A percentile compares a stretch with the other conserved stretches of the same genome.
Conservation (phyloP, 2,329 filamentous ascomycete species). For the Thermothelomyces thermophilus region DNA sequence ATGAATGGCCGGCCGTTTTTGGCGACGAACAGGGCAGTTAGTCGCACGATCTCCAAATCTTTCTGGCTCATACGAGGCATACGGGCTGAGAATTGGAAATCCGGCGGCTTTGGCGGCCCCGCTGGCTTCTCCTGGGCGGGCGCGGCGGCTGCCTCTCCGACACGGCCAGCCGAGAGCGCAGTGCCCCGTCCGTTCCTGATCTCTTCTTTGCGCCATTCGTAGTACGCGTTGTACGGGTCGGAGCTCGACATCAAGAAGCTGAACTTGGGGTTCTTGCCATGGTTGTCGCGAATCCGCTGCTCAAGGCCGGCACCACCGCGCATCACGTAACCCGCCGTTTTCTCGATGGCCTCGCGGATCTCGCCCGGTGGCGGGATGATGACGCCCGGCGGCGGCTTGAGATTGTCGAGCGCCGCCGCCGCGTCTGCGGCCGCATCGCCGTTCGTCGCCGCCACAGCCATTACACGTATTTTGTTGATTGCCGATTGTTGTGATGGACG, state of each 20-base stretch:
- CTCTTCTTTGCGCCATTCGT: conserved; percentile 83
- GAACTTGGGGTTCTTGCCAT: conserved; percentile 80
- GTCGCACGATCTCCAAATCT: conserved; percentile 66
- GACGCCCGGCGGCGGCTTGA: conserved; percentile 74
- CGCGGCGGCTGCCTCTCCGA: conserved; percentile 51
- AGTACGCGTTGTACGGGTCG: conserved; percentile 84
- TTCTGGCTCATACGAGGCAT: conserved; percentile 97
- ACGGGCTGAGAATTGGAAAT: conserved; percentile 88
- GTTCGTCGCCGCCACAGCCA: conserved; percentile 38
- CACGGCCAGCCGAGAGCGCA: conserved; percentile 66
- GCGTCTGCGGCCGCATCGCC: conserved; percentile 45
- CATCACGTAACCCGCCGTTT: conserved; percentile 87
- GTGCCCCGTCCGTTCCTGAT: conserved; percentile 79
- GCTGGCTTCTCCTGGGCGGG: conserved; percentile 59
- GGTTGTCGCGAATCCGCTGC: conserved; percentile 78
- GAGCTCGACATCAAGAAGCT: conserved; percentile 74
- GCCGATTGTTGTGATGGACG: not conserved
- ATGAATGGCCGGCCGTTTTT: conserved; percentile 90
- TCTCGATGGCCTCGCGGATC: conserved; percentile 80
- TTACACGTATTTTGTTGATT: conserved; percentile 8
- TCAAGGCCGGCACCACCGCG: conserved; percentile 64
- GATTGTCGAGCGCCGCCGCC: conserved; percentile 51
- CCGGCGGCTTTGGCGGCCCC: conserved; percentile 76
- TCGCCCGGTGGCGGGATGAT: conserved; percentile 81
- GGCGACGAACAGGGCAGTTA: conserved; percentile 87